phyloP scores from a whole-genome alignment of 1,284 basidiomycete species.

The Wallemia mellicola region DNA sequence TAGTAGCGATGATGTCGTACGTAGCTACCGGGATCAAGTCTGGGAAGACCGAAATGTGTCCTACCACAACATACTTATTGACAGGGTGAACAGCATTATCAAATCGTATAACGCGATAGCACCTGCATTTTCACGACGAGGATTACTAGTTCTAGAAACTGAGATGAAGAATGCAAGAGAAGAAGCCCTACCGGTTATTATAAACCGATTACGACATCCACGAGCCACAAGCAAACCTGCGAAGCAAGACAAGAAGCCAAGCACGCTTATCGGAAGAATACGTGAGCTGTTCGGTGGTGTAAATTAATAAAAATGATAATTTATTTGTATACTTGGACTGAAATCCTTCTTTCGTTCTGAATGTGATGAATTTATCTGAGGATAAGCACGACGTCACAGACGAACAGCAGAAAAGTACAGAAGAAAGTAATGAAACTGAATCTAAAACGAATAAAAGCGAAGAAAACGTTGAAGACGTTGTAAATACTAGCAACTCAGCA shows the following conservation, averaged over 20 bases:
- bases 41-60: neutral
- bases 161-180: neutral
- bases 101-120: neutral
- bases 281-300: neutral
- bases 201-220: neutral
- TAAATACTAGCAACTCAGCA: neutral
- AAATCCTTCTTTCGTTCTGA: neutral
- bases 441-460: neutral
- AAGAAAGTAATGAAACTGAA: neutral
- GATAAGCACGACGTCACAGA: neutral
- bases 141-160: neutral
- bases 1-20: neutral
- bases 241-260: neutral
- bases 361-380: neutral
- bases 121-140: neutral
- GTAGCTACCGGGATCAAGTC: neutral
- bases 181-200: neutral
- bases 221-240: no score
- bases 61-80: neutral
- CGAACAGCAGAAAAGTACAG: neutral
- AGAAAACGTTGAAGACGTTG: neutral
- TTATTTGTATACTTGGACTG: neutral
- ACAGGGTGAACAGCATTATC: neutral
- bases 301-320: no score
- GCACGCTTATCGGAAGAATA: neutral